Base-by-base conservation (phyloP, 2,329 filamentous ascomycete species). In the Ceratocystis ficicola region DNA sequence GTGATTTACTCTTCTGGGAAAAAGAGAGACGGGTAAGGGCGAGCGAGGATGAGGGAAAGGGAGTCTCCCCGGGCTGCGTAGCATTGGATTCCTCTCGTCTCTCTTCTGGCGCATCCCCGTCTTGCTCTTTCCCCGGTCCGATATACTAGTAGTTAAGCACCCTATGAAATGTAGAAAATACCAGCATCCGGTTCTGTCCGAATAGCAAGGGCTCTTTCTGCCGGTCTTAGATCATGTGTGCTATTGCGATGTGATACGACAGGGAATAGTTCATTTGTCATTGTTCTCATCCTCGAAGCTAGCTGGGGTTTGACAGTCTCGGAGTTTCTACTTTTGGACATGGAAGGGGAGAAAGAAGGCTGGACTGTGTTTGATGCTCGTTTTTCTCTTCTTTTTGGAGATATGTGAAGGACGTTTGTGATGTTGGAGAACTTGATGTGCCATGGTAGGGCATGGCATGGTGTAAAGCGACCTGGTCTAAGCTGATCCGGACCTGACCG, bases 111-210 rank as follows among this genome's bases (percentile, higher is more conserved):
- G 12, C 12, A 41, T 15, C 36, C 12, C 36, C 36, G 36, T 41
- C 36, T 41, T 12, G 36, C 36, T 41, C 36, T 41, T 10, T 3
- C 36, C 12, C 7, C 28, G 30, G 36, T 28, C 1, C 55, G 28
- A 36, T 28, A 2, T 30, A 59, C n/a, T 5, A 17, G 55, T 5
- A 12, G 25, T 30, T 4, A 17, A 28, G 22, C 12, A 20, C 15
- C 17, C 17, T 3, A n/a, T 2, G 15, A 36, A 30, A n/a, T 59
- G 6, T 12, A 32, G 55, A 2, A 8, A 25, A 7, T 3, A 8
- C 7, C 5, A 32, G 55, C 28, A 59, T 17, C 55, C 55, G 55
- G 55, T 59, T 59, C 55, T 32, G 55, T 59, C 55, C 55, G 55
- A 59, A 59, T 30, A n/a, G 7, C 55, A 59, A 59, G 28, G 55